Evolutionary conservation across 1,284 basidiomycete genomes (phyloP).

Genomic region (Ganoderma leucocontextum): DNA sequence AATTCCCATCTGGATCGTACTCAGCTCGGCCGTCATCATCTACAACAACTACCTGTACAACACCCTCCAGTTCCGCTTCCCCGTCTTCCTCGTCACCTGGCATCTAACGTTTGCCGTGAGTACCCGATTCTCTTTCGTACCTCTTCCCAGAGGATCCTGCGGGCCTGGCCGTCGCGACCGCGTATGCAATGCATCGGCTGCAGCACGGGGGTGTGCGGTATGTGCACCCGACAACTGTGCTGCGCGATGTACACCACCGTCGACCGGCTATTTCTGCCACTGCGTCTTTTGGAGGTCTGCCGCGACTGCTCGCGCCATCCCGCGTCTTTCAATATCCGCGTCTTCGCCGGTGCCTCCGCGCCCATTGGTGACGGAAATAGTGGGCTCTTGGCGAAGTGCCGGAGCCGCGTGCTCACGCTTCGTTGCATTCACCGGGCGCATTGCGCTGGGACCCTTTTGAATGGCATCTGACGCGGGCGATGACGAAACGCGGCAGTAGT

Average conservation of each 20-base stretch:
- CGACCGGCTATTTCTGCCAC: background rate
- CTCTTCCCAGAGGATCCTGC: background rate
- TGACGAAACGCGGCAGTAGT: constrained; percentile 5
- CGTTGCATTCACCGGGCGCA: background rate
- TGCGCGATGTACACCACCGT: background rate
- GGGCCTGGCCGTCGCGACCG: background rate
- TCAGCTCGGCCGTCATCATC: constrained; percentile 92
- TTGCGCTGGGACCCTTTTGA: background rate
- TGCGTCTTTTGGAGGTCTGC: background rate
- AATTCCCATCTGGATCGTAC: constrained; percentile 90
- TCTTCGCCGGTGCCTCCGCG: background rate
- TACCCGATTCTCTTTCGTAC: constrained; percentile 30
- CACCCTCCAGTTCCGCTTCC: constrained; percentile 83
- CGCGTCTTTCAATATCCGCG: background rate
- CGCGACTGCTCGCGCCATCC: background rate
- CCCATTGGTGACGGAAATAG: background rate
- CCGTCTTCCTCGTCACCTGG: constrained; percentile 90
- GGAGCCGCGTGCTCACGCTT: background rate
- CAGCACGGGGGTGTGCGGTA: background rate
- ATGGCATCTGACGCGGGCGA: background rate
- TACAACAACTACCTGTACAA: constrained; percentile 97
- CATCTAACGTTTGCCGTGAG: constrained; percentile 85
- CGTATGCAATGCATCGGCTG: background rate
- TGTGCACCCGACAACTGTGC: background rate
- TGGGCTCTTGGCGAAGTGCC: constrained; percentile 3